These are phyloP conservation scores for Scedosporium aurantiacum DNA, from an alignment of 2,329 filamentous ascomycete genomes.

Conservation along the genomic window DNA sequence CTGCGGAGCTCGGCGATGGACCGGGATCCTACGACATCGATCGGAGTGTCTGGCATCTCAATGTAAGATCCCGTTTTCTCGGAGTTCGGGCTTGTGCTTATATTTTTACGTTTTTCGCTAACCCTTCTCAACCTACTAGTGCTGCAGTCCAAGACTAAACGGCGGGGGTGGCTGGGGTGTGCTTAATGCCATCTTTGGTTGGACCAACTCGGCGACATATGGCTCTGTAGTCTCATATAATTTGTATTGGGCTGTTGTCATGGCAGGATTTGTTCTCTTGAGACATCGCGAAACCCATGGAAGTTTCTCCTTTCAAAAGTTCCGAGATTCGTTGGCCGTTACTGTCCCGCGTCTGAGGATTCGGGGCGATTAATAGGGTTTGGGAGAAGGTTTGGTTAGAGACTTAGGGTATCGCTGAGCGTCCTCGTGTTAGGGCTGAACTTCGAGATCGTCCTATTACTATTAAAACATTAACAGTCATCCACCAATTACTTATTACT, in stretches of 20 bases:
- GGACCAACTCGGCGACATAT: conserved; percentile 66
- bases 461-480: too few species aligned
- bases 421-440: too few species aligned
- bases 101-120: conserved; percentile 18
- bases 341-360: not conserved
- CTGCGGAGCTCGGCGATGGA: conserved; percentile 37
- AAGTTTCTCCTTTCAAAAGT: not conserved
- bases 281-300: conserved; percentile 43
- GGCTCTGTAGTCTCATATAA: conserved; percentile 73
- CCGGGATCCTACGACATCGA: conserved; percentile 69
- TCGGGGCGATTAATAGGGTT: not conserved
- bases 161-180: conserved; percentile 61
- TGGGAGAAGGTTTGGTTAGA: too few species aligned
- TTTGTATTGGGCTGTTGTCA: conserved; percentile 65
- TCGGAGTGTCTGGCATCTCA: conserved; percentile 71
- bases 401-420: too few species aligned
- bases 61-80: conserved; percentile 36
- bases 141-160: conserved; percentile 53
- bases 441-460: too few species aligned
- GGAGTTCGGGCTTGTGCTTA: conserved; percentile 13
- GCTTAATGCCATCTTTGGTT: conserved; percentile 64
- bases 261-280: conserved; percentile 47
- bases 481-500: too few species aligned
- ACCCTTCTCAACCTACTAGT: conserved; percentile 30
- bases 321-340: not conserved